Evolutionary conservation across 1,139 yeast species (phyloP).

Genomic region (Pichia sp.): DNA sequence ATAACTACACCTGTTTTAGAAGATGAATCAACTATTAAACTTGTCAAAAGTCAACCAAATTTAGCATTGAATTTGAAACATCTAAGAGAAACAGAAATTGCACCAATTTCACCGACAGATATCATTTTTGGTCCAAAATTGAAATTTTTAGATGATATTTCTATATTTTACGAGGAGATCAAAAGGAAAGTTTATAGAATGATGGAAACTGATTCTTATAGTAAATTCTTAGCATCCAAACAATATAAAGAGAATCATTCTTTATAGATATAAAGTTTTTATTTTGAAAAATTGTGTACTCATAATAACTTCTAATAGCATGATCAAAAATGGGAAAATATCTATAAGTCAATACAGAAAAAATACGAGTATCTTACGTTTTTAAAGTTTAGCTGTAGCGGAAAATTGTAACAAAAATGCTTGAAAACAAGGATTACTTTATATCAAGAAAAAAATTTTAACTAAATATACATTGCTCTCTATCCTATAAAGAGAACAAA

Average conservation of each 20-base stretch:
- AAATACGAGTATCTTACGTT: not conserved
- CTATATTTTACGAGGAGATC: constrained; percentile 39
- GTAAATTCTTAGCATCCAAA: constrained; percentile 52
- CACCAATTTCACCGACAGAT: constrained; percentile 23
- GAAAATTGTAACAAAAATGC: not conserved
- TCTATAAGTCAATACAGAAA: no score
- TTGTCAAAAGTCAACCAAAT: not conserved
- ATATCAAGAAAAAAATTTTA: constrained; percentile 6
- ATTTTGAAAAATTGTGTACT: not conserved
- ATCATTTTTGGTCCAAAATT: constrained; percentile 27
- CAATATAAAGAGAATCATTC: constrained; percentile 27
- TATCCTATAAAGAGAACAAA: constrained; percentile 7
- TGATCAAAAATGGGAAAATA: no score
- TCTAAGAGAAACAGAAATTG: not conserved
- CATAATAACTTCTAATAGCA: not conserved
- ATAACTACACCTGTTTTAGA: not conserved
- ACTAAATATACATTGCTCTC: constrained; percentile 12
- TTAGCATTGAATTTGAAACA: constrained; percentile 8
- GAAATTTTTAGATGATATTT: constrained; percentile 32
- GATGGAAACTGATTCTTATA: constrained; percentile 70
- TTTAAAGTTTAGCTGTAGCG: not conserved
- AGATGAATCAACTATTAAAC: not conserved
- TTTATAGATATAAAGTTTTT: not conserved
- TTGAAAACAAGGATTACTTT: constrained; percentile 6
- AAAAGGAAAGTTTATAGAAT: constrained; percentile 45